A percentile compares a stretch with the other conserved stretches of the same genome.
Conservation (phyloP, 345 rosid genomes). For the Gossypium arboreum region DNA sequence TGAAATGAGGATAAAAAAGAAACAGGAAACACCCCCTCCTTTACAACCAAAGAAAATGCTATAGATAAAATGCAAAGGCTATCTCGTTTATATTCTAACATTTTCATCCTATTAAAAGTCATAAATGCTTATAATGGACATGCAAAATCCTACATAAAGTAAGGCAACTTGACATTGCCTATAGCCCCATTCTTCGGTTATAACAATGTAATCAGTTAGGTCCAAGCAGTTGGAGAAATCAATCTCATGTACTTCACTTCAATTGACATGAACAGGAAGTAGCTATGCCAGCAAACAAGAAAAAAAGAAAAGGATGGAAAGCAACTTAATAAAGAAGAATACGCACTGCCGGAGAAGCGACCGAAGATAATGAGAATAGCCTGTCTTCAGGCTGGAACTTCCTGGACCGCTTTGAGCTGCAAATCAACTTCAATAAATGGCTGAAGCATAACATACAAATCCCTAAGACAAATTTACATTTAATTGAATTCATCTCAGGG, state of each 20-base stretch:
- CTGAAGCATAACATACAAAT: background rate
- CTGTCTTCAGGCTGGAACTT: conserved; percentile 97
- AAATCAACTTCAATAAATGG: conserved; percentile 4
- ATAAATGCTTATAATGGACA: background rate
- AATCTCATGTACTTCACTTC: background rate
- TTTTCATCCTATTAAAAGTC: background rate
- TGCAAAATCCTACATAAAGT: background rate
- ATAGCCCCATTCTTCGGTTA: background rate
- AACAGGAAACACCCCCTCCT: background rate
- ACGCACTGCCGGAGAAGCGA: conserved; percentile 89
- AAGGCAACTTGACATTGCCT: background rate
- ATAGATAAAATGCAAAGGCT: background rate
- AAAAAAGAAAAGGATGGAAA: background rate
- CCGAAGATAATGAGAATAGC: conserved; percentile 90
- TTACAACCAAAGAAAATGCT: background rate
- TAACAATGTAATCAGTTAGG: background rate
- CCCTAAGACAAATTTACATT: background rate
- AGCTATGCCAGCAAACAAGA: background rate
- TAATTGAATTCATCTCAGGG: background rate
- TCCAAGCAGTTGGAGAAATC: background rate
- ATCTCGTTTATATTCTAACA: background rate
- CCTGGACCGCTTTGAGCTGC: conserved; percentile 90
- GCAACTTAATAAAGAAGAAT: conserved; percentile 7
- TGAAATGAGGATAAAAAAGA: background rate
- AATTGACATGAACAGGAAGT: background rate